Conservation (phyloP, 2,329 filamentous ascomycete genomes). For the Pseudocercospora fijiensis region DNA sequence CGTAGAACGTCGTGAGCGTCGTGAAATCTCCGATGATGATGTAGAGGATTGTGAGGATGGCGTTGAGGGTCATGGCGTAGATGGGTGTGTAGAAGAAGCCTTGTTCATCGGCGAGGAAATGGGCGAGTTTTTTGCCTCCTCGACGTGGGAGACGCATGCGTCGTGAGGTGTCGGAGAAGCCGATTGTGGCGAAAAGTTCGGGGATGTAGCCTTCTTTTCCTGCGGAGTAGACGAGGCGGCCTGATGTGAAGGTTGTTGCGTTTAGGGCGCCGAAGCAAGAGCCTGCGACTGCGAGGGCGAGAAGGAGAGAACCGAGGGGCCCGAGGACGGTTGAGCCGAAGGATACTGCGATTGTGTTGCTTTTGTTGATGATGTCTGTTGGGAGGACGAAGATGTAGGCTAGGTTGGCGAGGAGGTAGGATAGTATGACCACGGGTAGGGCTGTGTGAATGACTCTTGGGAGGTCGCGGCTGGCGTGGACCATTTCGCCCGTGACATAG, state of each 20-base stretch:
- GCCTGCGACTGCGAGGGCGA: constrained; percentile 84
- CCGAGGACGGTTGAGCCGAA: constrained; percentile 92
- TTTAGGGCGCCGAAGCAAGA: constrained; percentile 95
- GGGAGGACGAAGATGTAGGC: constrained; percentile 94
- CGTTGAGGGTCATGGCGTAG: constrained; percentile 83
- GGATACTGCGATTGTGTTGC: constrained; percentile 92
- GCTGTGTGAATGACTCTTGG: constrained; percentile 94
- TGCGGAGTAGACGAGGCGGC: constrained; percentile 87
- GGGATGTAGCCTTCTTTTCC: constrained; percentile 95
- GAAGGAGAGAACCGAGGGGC: constrained; percentile 72
- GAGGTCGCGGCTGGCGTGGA: constrained; percentile 83
- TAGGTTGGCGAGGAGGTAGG: constrained; percentile 86
- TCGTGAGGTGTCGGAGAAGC: constrained; percentile 54
- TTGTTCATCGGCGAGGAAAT: constrained; percentile 72
- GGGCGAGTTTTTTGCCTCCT: constrained; percentile 58
- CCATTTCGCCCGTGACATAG: constrained; percentile 96
- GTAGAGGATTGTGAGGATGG: constrained; percentile 69
- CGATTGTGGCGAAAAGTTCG: constrained; percentile 76
- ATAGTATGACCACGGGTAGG: constrained; percentile 88
- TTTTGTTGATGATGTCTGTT: constrained; percentile 72
- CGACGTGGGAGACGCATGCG: constrained; percentile 41
- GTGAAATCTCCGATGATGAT: constrained; percentile 84
- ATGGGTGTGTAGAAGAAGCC: constrained; percentile 93
- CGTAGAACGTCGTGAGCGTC: constrained; percentile 93
- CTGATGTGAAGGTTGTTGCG: constrained; percentile 88